Evolutionary conservation across 192 early-diverging fungal species (phyloP), one percentile per base, ranked within the genome.

Genomic region (Podila clonocystis): DNA sequence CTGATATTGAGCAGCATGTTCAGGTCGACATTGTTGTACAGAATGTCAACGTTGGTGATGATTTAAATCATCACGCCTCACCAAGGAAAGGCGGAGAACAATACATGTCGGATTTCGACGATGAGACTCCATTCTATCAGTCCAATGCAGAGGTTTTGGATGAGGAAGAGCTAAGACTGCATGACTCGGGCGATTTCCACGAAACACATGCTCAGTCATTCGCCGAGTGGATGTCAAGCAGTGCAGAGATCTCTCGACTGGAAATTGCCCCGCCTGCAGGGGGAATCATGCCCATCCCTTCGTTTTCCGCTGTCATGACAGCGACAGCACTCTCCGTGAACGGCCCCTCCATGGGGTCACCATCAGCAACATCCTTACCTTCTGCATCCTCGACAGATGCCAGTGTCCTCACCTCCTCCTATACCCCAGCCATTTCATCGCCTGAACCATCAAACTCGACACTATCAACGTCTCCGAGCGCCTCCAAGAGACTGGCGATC

Each of bases 151-250:
- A 80, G 8, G 58, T 50, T 20, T 58, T 80, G 29, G 62, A 61
- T 4, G 58, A 80, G 31, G 77, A 80, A 33, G 77, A 80, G 38
- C 62, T 80, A 55, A 34, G 65, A 2, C 50, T 73, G 0, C 77
- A 73, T 38, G 76, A 80, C 3, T 80, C 76, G 0, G 22, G 68
- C 1, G 76, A 80, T 4, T 33, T 71, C 30, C 76, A 63, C 30
- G 70, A 73, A 20, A 65, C 49, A 26, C 77, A 80, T 24, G 77
- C 70, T 19, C 70, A 80, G 59, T 80, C 77, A 4, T 80, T 80
- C 73, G 77, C 77, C 30, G 77, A 80, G 22, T 80, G 77, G 77
- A 80, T 80, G 77, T 80, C 77, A 2, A 80, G 77, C 33, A 80
- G 77, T 30, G 77, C 70, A 68, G 77, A 80, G 48, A 80, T 80